A percentile compares a stretch with the other conserved stretches of the same genome.
Conservation (phyloP, 768 basidiomycete genomes). For the Trametes sanguinea region DNA sequence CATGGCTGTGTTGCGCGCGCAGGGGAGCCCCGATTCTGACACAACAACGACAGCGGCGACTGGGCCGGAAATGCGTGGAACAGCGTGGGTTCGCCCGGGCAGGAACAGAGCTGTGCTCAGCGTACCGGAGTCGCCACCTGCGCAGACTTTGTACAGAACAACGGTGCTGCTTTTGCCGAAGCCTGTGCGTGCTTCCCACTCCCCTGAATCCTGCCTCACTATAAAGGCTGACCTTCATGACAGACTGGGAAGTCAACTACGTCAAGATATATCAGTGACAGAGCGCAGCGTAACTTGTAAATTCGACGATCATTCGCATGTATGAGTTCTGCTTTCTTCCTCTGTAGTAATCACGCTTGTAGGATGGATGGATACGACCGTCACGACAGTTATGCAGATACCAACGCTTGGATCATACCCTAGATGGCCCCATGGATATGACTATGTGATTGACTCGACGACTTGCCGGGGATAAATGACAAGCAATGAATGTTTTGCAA, state of each 20-base stretch:
- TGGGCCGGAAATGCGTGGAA: constrained; percentile 87
- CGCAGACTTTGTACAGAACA: constrained; percentile 69
- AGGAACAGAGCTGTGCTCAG: constrained; percentile 82
- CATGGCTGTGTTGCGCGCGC: background rate
- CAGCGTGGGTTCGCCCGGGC: constrained; percentile 72
- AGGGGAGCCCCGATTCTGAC: background rate
- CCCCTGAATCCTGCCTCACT: constrained; percentile 11
- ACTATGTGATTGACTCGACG: too few relatives aligned
- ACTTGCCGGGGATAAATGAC: too few relatives aligned
- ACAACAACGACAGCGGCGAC: constrained; percentile 62
- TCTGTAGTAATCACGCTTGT: too few relatives aligned
- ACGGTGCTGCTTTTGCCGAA: constrained; percentile 67
- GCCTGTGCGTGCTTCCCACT: constrained; percentile 63
- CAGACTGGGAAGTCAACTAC: constrained; percentile 82
- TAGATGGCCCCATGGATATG: too few relatives aligned
- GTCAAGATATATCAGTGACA: constrained; percentile 67
- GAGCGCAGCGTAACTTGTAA: background rate
- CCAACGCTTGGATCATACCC: too few relatives aligned
- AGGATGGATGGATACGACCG: too few relatives aligned
- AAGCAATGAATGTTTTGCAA: background rate
- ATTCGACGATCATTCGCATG: too few relatives aligned
- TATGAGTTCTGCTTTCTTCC: too few relatives aligned
- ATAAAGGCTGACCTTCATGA: constrained; percentile 3
- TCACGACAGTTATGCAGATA: too few relatives aligned
- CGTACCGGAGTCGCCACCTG: constrained; percentile 84